Evolutionary conservation across 805 yeast genomes (phyloP).

Genomic region (Jamesozyma spencerorum): DNA sequence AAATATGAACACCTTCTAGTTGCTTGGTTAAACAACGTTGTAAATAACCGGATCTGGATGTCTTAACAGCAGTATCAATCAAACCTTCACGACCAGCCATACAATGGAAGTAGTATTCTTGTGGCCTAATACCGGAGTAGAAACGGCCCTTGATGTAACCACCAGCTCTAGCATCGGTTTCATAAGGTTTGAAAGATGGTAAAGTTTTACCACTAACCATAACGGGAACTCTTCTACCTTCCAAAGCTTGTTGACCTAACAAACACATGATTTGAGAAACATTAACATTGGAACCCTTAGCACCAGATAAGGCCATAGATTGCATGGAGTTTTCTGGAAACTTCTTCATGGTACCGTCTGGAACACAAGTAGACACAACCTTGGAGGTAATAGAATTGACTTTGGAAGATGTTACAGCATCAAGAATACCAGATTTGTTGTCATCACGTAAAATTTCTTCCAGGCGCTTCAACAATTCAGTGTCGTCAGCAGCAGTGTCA

Average conservation of each 20-base stretch:
- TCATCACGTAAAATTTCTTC: constrained; percentile 95
- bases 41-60: constrained; percentile 94
- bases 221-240: constrained; percentile 98
- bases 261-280: constrained; percentile 99
- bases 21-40: constrained; percentile 98
- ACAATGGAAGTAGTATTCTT: constrained; percentile 98
- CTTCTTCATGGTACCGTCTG: constrained; percentile 88
- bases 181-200: constrained; percentile 93
- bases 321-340: constrained; percentile 97
- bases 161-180: constrained; percentile 96
- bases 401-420: constrained; percentile 90
- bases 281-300: constrained; percentile 96
- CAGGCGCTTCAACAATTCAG: constrained; percentile 75
- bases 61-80: constrained; percentile 98
- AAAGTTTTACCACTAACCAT: constrained; percentile 97
- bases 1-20: constrained; percentile 90
- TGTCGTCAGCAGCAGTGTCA: constrained; percentile 42
- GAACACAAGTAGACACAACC: constrained; percentile 90
- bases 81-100: constrained; percentile 99
- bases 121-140: constrained; percentile 96
- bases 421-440: constrained; percentile 82
- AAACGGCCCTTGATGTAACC: constrained; percentile 95
- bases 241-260: constrained; percentile 96
- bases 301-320: constrained; percentile 98
- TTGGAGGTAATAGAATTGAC: constrained; percentile 89